These are phyloP conservation scores for Rhodotorula sp. DNA, from an alignment of 1,284 basidiomycete genomes.

Conservation along the genomic window DNA sequence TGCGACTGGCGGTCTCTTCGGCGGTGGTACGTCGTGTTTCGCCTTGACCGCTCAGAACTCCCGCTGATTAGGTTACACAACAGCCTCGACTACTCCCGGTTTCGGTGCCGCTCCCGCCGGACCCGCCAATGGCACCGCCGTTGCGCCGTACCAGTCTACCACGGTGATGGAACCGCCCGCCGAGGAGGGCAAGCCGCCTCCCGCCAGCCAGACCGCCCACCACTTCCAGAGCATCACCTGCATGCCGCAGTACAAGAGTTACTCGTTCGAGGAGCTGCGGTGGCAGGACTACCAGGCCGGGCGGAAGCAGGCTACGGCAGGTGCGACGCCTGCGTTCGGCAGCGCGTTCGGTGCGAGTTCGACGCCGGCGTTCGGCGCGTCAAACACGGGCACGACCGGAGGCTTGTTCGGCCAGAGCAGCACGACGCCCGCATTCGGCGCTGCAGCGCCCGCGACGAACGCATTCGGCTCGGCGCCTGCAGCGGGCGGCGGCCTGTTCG, in stretches of 20 bases:
- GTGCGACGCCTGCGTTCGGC: slow-evolving; percentile 52
- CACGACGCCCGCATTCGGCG: slow-evolving; percentile 51
- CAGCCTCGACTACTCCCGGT: slow-evolving; percentile 14
- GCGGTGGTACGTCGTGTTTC: slow-evolving; percentile 1
- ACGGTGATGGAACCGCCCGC: slow-evolving; percentile 37
- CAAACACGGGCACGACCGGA: slow-evolving; percentile 42
- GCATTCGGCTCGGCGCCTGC: slow-evolving; percentile 50
- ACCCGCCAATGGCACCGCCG: slow-evolving; percentile 30
- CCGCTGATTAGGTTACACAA: not conserved
- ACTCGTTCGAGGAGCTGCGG: slow-evolving; percentile 52
- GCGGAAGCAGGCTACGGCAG: slow-evolving; percentile 62
- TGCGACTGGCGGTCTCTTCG: slow-evolving; percentile 31
- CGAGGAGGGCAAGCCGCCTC: slow-evolving; percentile 35
- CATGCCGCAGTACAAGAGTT: slow-evolving; percentile 41
- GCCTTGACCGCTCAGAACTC: no score
- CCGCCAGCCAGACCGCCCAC: slow-evolving; percentile 36
- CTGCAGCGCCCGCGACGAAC: slow-evolving; percentile 33
- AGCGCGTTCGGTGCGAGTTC: slow-evolving; percentile 44
- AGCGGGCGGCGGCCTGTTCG: slow-evolving; percentile 50
- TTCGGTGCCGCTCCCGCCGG: slow-evolving; percentile 13
- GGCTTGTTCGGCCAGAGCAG: slow-evolving; percentile 53
- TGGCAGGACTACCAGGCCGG: slow-evolving; percentile 59
- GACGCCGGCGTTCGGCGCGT: slow-evolving; percentile 48
- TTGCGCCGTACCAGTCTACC: slow-evolving; percentile 34
- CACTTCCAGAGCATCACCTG: slow-evolving; percentile 39